Base-by-base conservation (phyloP, 2,329 filamentous ascomycete species). In the Alternaria conjuncta region DNA sequence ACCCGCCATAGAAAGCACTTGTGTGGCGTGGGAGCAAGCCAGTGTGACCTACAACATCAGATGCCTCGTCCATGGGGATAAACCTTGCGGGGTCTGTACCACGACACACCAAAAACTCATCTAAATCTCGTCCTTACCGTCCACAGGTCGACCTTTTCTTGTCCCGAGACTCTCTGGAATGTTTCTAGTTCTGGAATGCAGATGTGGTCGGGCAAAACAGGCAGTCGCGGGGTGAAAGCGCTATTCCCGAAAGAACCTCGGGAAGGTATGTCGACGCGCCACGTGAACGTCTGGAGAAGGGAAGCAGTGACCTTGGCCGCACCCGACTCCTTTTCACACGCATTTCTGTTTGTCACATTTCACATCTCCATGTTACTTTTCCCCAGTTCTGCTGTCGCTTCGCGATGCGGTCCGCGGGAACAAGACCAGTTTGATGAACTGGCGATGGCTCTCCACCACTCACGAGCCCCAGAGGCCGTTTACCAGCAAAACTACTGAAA, bases 31-130 rank as follows among this genome's bases (percentile, higher is more conserved):
- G 46, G 54, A 53, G 15, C 13, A 15, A n/a, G 30, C 15, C 54
- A 43, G 62, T 69, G 61, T 68, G 65, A 69, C 67, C 63, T 44
- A 23, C 11, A 54, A 50, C 61, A 61, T 66, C 67, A 69, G 62
- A 62, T 65, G 62, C 32, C 18, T 54, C 20, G 36, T 21, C 25
- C 49, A 60, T 56, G 53, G 46, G 57, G 45, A 51, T 41, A 55
- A 46, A 32, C 47, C 56, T 55, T 58, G 65, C 63, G 60, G 67
- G 62, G 67, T 64, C 55, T 47, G 62, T 30, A 30, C 30, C 18
- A 45, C 60, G 36, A 43, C 26, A 20, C 21, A 32, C 46, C 55
- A 54, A 51, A 50, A 43, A 12, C 20, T 45, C 57, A 32, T 45
- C 25, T 32, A 32, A 23, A 54, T 32, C 21, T 28, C 36, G 18